Conservation (phyloP, 495 filamentous ascomycete genomes). For the Pseudevernia furfuracea region DNA sequence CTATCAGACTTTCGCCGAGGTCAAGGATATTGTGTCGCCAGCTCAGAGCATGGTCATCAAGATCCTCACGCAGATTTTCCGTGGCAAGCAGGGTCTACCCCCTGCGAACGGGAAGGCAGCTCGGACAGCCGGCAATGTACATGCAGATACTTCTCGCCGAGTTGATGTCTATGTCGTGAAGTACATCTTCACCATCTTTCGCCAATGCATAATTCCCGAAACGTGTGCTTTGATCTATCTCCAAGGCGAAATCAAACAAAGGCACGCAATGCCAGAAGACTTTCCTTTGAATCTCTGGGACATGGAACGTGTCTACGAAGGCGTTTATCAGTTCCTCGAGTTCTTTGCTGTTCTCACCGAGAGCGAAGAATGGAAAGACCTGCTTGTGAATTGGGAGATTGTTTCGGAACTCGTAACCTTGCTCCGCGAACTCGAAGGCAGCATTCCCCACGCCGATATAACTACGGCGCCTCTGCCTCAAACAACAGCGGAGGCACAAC, state of each 20-base stretch:
- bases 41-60: constrained; percentile 88
- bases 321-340: constrained; percentile 85
- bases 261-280: constrained; percentile 59
- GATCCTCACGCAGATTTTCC: constrained; percentile 81
- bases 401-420: constrained; percentile 75
- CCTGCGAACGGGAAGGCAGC: constrained; percentile 41
- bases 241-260: constrained; percentile 78
- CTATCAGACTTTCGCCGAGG: constrained; percentile 81
- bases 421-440: constrained; percentile 76
- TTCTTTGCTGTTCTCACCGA: constrained; percentile 90
- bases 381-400: constrained; percentile 83
- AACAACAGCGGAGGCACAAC: constrained; percentile 27
- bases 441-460: constrained; percentile 66
- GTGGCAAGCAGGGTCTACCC: constrained; percentile 54
- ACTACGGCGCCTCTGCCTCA: constrained; percentile 24
- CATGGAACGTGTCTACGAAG: constrained; percentile 86
- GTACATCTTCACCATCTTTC: constrained; percentile 86
- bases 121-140: constrained; percentile 38
- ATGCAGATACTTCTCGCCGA: constrained; percentile 36
- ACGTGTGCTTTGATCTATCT: constrained; percentile 87
- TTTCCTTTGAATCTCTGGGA: constrained; percentile 95
- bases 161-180: constrained; percentile 66
- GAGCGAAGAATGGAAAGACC: constrained; percentile 55
- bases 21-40: constrained; percentile 91
- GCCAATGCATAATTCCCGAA: constrained; percentile 83